phyloP scores from a whole-genome alignment of 371 early-diverging fungal species.

The Pancytospora philotis region DNA sequence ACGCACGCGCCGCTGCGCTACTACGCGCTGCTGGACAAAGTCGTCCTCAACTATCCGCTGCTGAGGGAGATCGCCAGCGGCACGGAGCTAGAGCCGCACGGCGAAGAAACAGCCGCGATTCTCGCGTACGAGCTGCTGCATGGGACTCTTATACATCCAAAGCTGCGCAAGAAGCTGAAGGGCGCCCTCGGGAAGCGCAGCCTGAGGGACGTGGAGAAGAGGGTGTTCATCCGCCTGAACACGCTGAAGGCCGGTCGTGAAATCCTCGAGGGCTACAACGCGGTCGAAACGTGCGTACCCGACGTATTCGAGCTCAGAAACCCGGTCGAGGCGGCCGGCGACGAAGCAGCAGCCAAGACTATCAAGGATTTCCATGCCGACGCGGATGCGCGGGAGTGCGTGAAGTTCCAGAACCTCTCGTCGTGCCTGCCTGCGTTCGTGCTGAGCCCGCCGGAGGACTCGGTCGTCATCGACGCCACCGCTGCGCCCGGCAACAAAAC shows the following conservation, averaged over 20 bases:
- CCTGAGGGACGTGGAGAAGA: slow-evolving; percentile 1
- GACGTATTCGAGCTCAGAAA: slow-evolving; percentile 46
- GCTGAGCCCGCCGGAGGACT: slow-evolving; percentile 64
- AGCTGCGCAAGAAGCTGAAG: slow-evolving; percentile 45
- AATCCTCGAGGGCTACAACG: slow-evolving; percentile 25
- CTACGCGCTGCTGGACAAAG: slow-evolving; percentile 45
- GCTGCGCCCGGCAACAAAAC: slow-evolving; percentile 98
- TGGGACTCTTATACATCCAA: too few species aligned
- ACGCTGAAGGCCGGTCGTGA: slow-evolving; percentile 32
- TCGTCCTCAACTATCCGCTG: slow-evolving; percentile 42
- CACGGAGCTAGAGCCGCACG: too few species aligned
- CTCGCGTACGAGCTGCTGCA: slow-evolving; percentile 51
- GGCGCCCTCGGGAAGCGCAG: slow-evolving; percentile 29
- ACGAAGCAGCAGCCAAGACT: not conserved
- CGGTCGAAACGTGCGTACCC: slow-evolving; percentile 42
- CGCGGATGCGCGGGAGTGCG: slow-evolving; percentile 33
- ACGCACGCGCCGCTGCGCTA: slow-evolving; percentile 49
- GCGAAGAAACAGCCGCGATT: too few species aligned
- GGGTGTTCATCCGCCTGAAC: slow-evolving; percentile 47
- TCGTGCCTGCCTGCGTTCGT: slow-evolving; percentile 82
- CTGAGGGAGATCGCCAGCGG: slow-evolving; percentile 36
- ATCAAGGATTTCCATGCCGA: slow-evolving; percentile 9
- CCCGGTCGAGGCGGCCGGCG: not conserved
- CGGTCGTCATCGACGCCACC: slow-evolving; percentile 80
- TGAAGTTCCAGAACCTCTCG: slow-evolving; percentile 56